Evolutionary conservation across 176 grass and related monocot genomes (phyloP).

Genomic region (Pontederia paniculata): DNA sequence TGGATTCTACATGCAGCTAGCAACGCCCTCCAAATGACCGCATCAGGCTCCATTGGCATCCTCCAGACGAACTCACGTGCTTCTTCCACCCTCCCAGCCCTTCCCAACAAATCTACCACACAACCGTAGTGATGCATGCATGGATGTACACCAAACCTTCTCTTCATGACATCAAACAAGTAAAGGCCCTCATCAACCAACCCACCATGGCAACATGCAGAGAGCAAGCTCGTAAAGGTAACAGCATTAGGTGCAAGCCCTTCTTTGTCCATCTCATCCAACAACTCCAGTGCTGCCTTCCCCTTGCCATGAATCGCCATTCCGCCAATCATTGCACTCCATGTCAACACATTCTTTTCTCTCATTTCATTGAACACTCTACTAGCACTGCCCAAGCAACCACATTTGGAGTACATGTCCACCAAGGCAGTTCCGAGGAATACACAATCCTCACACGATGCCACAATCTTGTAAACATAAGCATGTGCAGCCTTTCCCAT

Average conservation of each 20-base stretch:
- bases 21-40: conserved; percentile 4
- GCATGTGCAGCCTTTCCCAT: background rate
- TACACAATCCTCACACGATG: background rate
- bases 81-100: conserved; percentile 12
- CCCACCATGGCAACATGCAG: conserved; percentile 7
- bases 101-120: conserved; percentile 10
- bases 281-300: background rate
- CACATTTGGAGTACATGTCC: conserved; percentile 20
- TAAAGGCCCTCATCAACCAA: background rate
- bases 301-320: conserved; percentile 3
- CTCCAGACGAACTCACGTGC: background rate
- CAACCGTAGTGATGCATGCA: conserved; percentile 11
- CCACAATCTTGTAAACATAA: background rate
- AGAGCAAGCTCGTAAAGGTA: conserved; percentile 8
- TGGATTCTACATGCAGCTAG: conserved; percentile 8
- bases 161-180: conserved; percentile 10
- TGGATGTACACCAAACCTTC: background rate
- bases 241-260: background rate
- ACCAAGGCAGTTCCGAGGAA: conserved; percentile 7
- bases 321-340: conserved; percentile 6
- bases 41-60: conserved; percentile 4
- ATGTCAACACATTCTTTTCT: conserved; percentile 5
- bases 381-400: conserved; percentile 3
- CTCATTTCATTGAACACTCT: conserved; percentile 6
- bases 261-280: conserved; percentile 4